These are phyloP conservation scores for Dactylellina sp. DNA, from an alignment of 2,329 filamentous ascomycete genomes.

Conservation along the genomic window DNA sequence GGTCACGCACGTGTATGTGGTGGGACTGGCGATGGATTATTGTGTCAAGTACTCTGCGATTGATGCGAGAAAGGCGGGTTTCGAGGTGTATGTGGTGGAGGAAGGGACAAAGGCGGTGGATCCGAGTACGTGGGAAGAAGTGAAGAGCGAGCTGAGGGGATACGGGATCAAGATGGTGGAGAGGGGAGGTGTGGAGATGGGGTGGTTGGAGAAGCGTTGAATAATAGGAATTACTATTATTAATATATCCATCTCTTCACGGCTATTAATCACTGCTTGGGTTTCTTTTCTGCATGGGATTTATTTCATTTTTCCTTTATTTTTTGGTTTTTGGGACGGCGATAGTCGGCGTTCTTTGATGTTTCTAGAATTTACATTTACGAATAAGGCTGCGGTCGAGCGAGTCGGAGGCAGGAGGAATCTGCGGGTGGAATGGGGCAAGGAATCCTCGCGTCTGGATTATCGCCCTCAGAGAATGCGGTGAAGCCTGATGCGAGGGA, in stretches of 20 bases:
- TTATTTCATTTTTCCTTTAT: too few species aligned
- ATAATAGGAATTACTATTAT: too few species aligned
- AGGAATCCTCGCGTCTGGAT: constrained; percentile 2
- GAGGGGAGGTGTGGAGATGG: constrained; percentile 70
- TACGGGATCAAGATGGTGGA: constrained; percentile 74
- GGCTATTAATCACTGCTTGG: too few species aligned
- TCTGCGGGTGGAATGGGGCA: not conserved
- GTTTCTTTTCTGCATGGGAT: too few species aligned
- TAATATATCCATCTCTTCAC: too few species aligned
- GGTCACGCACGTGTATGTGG: constrained; percentile 84
- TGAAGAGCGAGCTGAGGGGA: constrained; percentile 69
- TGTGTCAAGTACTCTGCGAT: constrained; percentile 86
- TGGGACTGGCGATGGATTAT: constrained; percentile 87
- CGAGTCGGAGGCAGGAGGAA: too few species aligned
- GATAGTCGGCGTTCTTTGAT: too few species aligned
- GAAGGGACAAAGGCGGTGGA: constrained; percentile 83
- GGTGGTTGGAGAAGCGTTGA: constrained; percentile 67
- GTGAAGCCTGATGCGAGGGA: constrained; percentile 31
- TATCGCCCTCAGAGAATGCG: constrained; percentile 1
- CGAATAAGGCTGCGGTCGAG: too few species aligned
- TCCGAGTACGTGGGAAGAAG: constrained; percentile 70
- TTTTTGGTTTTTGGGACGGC: too few species aligned
- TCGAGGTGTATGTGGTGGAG: constrained; percentile 78
- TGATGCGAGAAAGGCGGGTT: constrained; percentile 81
- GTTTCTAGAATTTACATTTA: too few species aligned